Evolutionary conservation across 192 early-diverging fungal genomes (phyloP).

Genomic region (Umbelopsis sp.): DNA sequence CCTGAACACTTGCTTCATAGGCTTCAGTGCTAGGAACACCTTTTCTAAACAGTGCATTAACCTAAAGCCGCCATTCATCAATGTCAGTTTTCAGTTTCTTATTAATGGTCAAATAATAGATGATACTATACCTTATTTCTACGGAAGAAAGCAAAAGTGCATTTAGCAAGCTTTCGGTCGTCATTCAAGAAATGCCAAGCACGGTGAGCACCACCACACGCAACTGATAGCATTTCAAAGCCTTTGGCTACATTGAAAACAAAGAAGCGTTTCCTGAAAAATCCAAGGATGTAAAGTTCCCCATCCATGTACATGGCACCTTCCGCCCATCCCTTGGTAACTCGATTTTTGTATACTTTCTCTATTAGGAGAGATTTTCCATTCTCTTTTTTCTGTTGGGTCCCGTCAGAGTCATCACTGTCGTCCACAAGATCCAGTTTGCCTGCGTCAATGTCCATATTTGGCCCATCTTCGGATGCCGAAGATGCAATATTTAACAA

Average conservation of each 20-base stretch:
- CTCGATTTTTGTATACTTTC: slow-evolving; percentile 55
- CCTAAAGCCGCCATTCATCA: not conserved
- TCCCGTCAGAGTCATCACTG: not conserved
- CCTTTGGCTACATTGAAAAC: slow-evolving; percentile 69
- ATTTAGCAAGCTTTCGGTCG: slow-evolving; percentile 47
- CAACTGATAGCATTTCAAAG: slow-evolving; percentile 66
- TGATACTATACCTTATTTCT: slow-evolving; percentile 43
- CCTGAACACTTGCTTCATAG: slow-evolving; percentile 60
- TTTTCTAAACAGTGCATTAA: slow-evolving; percentile 49
- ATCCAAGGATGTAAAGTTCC: slow-evolving; percentile 64
- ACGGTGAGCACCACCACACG: slow-evolving; percentile 74
- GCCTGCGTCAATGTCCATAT: slow-evolving; percentile 10
- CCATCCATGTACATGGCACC: slow-evolving; percentile 51
- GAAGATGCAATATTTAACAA: slow-evolving; percentile 30
- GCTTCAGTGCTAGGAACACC: slow-evolving; percentile 37
- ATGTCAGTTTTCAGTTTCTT: not conserved
- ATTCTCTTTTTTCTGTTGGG: slow-evolving; percentile 1
- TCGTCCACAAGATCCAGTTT: not conserved
- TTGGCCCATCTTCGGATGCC: slow-evolving; percentile 19
- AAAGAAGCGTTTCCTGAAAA: slow-evolving; percentile 73
- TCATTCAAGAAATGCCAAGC: slow-evolving; percentile 66
- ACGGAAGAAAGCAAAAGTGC: slow-evolving; percentile 64
- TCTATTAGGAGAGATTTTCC: slow-evolving; percentile 41
- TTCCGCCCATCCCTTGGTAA: slow-evolving; percentile 82
- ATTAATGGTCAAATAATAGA: too few relatives aligned